phyloP scores from a whole-genome alignment of 495 filamentous ascomycete genomes.

The Penicillium antarcticum region DNA sequence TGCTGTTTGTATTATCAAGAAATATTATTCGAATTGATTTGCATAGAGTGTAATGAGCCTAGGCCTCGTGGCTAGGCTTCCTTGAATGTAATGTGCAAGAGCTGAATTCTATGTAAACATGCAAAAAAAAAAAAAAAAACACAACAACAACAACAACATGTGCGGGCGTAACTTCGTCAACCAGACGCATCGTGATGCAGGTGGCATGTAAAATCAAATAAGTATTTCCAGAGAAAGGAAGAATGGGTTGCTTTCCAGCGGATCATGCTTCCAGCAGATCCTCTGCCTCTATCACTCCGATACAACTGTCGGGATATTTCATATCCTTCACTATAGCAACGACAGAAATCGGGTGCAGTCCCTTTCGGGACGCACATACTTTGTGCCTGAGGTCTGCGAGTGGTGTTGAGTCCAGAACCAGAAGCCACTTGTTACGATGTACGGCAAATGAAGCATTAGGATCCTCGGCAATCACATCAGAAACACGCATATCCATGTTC shows the following conservation, averaged over 20 bases:
- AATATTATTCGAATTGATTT: slow-evolving; percentile 7
- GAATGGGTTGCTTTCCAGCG: background rate
- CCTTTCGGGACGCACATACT: slow-evolving; percentile 17
- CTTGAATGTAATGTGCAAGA: slow-evolving; percentile 1
- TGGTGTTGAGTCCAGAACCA: slow-evolving; percentile 29
- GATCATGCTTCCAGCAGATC: slow-evolving; percentile 29
- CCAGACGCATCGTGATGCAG: slow-evolving; percentile 8
- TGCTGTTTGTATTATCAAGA: slow-evolving; percentile 9
- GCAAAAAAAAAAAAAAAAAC: background rate
- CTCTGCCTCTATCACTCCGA: slow-evolving; percentile 37
- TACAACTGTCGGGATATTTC: slow-evolving; percentile 15
- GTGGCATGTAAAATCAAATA: slow-evolving; percentile 8
- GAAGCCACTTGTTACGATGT: slow-evolving; percentile 27
- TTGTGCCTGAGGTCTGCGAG: slow-evolving; percentile 28
- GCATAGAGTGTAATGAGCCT: background rate
- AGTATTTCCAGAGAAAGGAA: slow-evolving; percentile 3
- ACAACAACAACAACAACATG: too few relatives aligned
- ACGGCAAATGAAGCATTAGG: slow-evolving; percentile 22
- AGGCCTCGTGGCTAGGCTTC: background rate
- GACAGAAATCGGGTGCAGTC: slow-evolving; percentile 18
- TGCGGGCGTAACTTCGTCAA: slow-evolving; percentile 21
- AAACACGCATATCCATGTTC: slow-evolving; percentile 34
- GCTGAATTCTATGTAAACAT: background rate
- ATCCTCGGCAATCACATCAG: slow-evolving; percentile 14
- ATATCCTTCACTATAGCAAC: slow-evolving; percentile 33